Conservation (phyloP, 495 filamentous ascomycete species). For the Letharia columbiana region DNA sequence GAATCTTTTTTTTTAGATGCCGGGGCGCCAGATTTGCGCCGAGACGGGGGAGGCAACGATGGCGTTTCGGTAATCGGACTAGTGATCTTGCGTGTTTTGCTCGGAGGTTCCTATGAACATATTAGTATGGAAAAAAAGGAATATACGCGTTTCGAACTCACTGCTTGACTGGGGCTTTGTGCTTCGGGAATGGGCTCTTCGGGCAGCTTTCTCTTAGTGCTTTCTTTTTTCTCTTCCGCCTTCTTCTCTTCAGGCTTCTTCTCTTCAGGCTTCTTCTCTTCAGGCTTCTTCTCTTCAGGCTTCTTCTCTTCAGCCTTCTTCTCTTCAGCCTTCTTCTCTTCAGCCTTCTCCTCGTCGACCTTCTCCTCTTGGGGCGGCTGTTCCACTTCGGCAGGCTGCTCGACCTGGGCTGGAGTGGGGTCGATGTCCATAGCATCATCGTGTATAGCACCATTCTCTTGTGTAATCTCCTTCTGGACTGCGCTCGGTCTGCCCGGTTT, state of each 20-base stretch:
- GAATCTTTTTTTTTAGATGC: constrained; percentile 28
- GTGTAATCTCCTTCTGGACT: constrained; percentile 25
- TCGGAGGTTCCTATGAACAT: constrained; percentile 30
- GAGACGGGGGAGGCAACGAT: constrained; percentile 22
- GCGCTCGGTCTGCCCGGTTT: constrained; percentile 32
- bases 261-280: constrained; percentile 20
- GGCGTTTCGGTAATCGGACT: constrained; percentile 23
- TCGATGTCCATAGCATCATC: constrained; percentile 26
- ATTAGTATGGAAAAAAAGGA: constrained; percentile 8
- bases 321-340: not conserved
- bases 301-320: not conserved
- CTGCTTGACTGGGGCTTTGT: constrained; percentile 20
- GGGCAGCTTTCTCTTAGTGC: constrained; percentile 37
- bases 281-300: not conserved
- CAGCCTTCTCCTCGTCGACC: not conserved
- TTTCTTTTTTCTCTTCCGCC: constrained; percentile 2
- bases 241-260: constrained; percentile 14
- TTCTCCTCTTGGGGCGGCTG: constrained; percentile 7
- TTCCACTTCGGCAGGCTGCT: constrained; percentile 10
- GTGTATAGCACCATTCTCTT: constrained; percentile 26
- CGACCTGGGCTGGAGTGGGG: constrained; percentile 8
- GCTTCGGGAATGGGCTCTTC: constrained; percentile 29
- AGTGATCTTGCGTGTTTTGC: constrained; percentile 47
- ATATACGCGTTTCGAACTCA: constrained; percentile 6
- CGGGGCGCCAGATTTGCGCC: constrained; percentile 33